phyloP scores from a whole-genome alignment of 2,329 filamentous ascomycete species.

The Chrysoporthe deuterocubensis region DNA sequence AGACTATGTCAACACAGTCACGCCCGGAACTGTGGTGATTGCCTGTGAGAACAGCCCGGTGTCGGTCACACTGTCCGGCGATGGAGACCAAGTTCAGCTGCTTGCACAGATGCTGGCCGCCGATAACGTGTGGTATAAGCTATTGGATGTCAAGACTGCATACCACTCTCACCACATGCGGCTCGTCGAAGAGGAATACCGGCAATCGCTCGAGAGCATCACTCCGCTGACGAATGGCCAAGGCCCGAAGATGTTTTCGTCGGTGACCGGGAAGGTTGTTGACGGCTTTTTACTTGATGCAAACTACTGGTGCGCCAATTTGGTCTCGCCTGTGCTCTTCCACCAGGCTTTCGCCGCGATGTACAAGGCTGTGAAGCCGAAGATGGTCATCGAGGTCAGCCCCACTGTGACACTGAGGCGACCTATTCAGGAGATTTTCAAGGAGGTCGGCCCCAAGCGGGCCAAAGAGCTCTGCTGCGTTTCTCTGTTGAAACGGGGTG shows the following conservation, averaged over 20 bases:
- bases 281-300: constrained; percentile 36
- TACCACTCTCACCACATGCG: constrained; percentile 53
- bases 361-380: constrained; percentile 35
- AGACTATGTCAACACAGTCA: constrained; percentile 34
- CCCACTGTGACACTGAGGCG: constrained; percentile 44
- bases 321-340: constrained; percentile 51
- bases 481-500: constrained; percentile 17
- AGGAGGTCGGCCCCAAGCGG: constrained; percentile 6
- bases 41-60: constrained; percentile 51
- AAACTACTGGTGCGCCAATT: constrained; percentile 52
- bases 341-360: constrained; percentile 44
- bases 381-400: constrained; percentile 47
- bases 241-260: constrained; percentile 44
- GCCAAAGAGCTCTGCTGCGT: constrained; percentile 13
- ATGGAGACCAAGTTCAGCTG: constrained; percentile 36
- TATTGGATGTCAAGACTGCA: constrained; percentile 44
- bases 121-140: constrained; percentile 40
- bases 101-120: constrained; percentile 40
- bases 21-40: constrained; percentile 36
- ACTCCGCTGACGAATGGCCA: neutral
- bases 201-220: constrained; percentile 35
- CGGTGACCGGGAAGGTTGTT: constrained; percentile 37
- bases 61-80: constrained; percentile 50
- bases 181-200: constrained; percentile 43
- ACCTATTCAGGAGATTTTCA: constrained; percentile 41